A percentile compares a stretch with the other conserved stretches of the same genome.
These are phyloP conservation scores for Hyphochytrium catenoides DNA, from an alignment of 352 stramenopile genomes.

Conservation along the genomic window DNA sequence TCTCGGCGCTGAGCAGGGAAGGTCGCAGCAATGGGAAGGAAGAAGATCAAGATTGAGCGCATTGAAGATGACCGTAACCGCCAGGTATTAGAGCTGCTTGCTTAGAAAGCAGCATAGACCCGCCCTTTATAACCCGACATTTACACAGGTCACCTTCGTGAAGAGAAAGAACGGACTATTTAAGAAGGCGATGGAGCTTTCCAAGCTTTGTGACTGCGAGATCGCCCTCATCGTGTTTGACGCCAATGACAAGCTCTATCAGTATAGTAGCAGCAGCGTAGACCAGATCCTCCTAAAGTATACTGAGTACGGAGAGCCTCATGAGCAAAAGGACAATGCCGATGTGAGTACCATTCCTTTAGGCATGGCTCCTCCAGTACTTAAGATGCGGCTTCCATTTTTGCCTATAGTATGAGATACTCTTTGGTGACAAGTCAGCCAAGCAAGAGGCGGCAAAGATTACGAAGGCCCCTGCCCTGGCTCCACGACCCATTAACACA, in stretches of 20 bases:
- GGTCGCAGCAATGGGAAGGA: constrained; percentile 51
- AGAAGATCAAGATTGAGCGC: constrained; percentile 66
- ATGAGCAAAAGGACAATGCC: constrained; percentile 52
- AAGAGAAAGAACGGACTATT: constrained; percentile 61
- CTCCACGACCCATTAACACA: constrained; percentile 1
- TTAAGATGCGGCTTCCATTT: background rate
- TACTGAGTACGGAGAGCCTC: constrained; percentile 50
- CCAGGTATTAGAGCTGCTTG: constrained; percentile 12
- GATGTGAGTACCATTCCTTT: constrained; percentile 20
- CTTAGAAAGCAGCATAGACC: background rate
- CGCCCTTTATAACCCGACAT: background rate
- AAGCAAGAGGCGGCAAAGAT: constrained; percentile 29
- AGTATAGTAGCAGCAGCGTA: constrained; percentile 50
- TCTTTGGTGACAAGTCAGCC: constrained; percentile 57
- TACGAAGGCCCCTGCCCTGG: background rate
- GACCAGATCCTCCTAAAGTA: constrained; percentile 62
- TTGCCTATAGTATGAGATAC: constrained; percentile 32
- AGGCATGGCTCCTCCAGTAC: background rate
- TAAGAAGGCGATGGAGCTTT: constrained; percentile 62
- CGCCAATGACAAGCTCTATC: constrained; percentile 56
- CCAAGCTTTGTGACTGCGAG: constrained; percentile 58
- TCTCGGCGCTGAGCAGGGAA: no score
- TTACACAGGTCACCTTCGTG: constrained; percentile 28
- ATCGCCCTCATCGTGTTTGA: constrained; percentile 61
- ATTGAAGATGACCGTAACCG: constrained; percentile 59